These are phyloP conservation scores for Arthroderma uncinatum DNA, from an alignment of 2,329 filamentous ascomycete species.

Conservation along the genomic window DNA sequence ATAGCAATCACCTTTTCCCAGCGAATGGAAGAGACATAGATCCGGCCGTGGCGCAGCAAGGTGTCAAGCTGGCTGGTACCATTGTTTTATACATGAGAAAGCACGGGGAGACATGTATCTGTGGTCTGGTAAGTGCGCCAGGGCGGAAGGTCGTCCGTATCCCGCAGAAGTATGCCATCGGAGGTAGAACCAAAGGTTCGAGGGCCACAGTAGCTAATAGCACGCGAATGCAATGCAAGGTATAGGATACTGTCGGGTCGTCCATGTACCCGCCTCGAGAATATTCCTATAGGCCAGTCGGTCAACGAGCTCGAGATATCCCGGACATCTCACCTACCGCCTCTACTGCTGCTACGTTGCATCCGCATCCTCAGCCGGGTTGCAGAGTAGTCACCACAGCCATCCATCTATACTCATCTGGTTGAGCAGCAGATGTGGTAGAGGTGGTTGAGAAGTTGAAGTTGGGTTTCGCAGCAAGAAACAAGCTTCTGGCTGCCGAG, in stretches of 20 bases:
- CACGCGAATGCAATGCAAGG: not conserved
- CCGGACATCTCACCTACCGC: too few relatives aligned
- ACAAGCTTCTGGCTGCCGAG: not conserved
- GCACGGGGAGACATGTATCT: too few relatives aligned
- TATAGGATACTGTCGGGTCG: not conserved
- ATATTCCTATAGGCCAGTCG: constrained; percentile 1
- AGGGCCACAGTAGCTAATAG: not conserved
- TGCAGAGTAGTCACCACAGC: not conserved
- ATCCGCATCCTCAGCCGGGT: not conserved
- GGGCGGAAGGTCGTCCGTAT: not conserved
- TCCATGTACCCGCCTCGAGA: not conserved
- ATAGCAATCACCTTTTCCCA: not conserved
- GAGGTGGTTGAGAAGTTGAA: not conserved
- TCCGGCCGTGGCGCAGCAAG: not conserved
- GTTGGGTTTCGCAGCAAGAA: not conserved
- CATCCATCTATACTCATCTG: not conserved
- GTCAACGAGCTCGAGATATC: not conserved
- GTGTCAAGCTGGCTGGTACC: not conserved
- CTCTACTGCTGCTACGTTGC: not conserved
- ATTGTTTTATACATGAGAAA: too few relatives aligned
- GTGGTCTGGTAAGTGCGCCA: too few relatives aligned
- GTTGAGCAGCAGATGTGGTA: not conserved
- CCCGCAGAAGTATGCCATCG: not conserved
- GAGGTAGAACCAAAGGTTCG: not conserved
- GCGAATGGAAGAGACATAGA: too few relatives aligned